phyloP scores from a whole-genome alignment of 164 flowering plant species.

The Euptelea pleiosperma region DNA sequence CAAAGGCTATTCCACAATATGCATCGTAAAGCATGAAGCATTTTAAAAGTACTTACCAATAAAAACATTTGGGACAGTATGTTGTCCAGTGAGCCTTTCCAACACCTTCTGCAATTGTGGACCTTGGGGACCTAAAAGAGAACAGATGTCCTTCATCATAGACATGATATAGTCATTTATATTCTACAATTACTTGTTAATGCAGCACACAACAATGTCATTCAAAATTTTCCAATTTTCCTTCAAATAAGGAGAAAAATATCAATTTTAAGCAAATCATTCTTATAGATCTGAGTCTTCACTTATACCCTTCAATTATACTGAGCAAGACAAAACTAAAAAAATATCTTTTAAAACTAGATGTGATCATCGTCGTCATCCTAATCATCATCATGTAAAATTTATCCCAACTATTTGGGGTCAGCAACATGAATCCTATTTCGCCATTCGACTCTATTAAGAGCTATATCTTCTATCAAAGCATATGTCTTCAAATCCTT shows the following conservation, averaged over 20 bases:
- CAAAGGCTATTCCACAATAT: not conserved
- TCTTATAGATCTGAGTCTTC: too few relatives aligned
- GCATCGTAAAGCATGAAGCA: not conserved
- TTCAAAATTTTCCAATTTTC: not conserved
- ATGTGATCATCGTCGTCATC: too few relatives aligned
- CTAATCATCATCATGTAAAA: too few relatives aligned
- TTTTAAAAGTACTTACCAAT: slow-evolving; percentile 50
- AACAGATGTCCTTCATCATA: not conserved
- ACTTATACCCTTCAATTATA: too few relatives aligned
- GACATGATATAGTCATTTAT: not conserved
- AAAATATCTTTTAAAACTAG: too few relatives aligned
- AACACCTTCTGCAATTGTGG: slow-evolving; percentile 86
- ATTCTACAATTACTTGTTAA: not conserved
- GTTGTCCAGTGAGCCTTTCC: slow-evolving; percentile 92
- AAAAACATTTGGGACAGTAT: slow-evolving; percentile 94
- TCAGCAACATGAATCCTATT: too few relatives aligned
- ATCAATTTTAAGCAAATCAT: too few relatives aligned
- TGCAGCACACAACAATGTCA: not conserved
- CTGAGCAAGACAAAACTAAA: too few relatives aligned
- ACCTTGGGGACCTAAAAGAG: slow-evolving; percentile 79
- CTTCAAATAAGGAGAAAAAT: not conserved
- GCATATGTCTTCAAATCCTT: too few relatives aligned
- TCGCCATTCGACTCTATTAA: too few relatives aligned
- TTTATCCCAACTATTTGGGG: too few relatives aligned
- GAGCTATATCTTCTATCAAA: too few relatives aligned